Evolutionary conservation across 192 early-diverging fungal species (phyloP).

Genomic region (Diversispora eburnea): DNA sequence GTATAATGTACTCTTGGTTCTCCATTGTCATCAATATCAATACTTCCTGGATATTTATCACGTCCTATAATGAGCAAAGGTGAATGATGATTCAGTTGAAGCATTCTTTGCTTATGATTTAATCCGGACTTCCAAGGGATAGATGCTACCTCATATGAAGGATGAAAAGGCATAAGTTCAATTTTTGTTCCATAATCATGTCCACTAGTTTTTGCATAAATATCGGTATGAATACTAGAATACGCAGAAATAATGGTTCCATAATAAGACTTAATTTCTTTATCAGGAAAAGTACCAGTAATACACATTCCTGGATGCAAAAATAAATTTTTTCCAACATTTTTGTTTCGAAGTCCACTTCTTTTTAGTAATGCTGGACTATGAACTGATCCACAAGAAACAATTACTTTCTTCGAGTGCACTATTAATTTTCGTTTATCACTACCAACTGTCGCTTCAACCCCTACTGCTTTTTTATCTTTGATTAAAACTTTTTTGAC

Average conservation of each 20-base stretch:
- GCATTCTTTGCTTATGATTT: conserved; percentile 53
- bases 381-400: conserved; percentile 61
- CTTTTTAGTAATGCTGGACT: conserved; percentile 59
- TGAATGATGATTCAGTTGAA: conserved; percentile 42
- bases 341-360: conserved; percentile 61
- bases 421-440: conserved; percentile 40
- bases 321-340: conserved; percentile 63
- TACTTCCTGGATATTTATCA: conserved; percentile 55
- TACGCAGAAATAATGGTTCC: conserved; percentile 65
- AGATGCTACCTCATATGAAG: conserved; percentile 38
- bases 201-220: conserved; percentile 53
- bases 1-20: conserved; percentile 48
- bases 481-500: conserved; percentile 55
- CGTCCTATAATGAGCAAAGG: conserved; percentile 55
- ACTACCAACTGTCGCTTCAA: conserved; percentile 41
- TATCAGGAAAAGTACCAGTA: conserved; percentile 58
- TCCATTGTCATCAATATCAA: conserved; percentile 44
- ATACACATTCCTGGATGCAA: conserved; percentile 60
- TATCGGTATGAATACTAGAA: background rate
- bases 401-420: conserved; percentile 53
- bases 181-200: conserved; percentile 63
- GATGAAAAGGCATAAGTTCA: conserved; percentile 57
- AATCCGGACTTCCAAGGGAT: conserved; percentile 48
- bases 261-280: conserved; percentile 40
- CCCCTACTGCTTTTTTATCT: conserved; percentile 50